Evolutionary conservation across 169 alveolate species (phyloP).

Genomic region (Cryptosporidium sp.): DNA sequence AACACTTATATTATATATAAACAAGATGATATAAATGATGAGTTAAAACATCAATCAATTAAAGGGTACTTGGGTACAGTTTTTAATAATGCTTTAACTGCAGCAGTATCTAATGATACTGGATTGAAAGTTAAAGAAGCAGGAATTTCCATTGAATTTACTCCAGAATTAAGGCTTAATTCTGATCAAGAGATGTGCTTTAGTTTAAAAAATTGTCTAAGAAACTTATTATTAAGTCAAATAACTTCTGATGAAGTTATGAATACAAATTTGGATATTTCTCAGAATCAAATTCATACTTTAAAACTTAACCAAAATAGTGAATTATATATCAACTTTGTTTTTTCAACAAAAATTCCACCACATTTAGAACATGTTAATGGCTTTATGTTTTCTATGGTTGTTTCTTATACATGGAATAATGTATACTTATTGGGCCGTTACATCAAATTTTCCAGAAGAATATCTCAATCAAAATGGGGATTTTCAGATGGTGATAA

Average conservation of each 20-base stretch:
- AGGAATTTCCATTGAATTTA: conserved; percentile 64
- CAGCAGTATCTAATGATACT: conserved; percentile 3
- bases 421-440: conserved; percentile 78
- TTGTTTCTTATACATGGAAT: conserved; percentile 35
- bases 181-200: not conserved
- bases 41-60: not conserved
- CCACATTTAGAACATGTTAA: not conserved
- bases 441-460: conserved; percentile 86
- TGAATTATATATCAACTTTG: conserved; percentile 38
- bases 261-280: not conserved
- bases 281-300: not conserved
- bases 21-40: not conserved
- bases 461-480: conserved; percentile 87
- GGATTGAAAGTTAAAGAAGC: conserved; percentile 6
- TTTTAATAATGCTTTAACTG: not conserved
- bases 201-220: conserved; percentile 36
- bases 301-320: conserved; percentile 32
- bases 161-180: conserved; percentile 21
- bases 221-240: conserved; percentile 33
- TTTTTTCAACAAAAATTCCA: conserved; percentile 23
- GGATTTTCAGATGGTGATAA: conserved; percentile 78
- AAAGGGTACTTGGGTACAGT: conserved; percentile 3
- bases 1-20: conserved; percentile 23
- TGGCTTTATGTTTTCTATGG: conserved; percentile 4
- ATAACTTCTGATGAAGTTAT: not conserved